Percentiles rank a stretch among this genome's conserved stretches.
Conservation (phyloP, 2,329 filamentous ascomycete species). For the Fusarium sp. region DNA sequence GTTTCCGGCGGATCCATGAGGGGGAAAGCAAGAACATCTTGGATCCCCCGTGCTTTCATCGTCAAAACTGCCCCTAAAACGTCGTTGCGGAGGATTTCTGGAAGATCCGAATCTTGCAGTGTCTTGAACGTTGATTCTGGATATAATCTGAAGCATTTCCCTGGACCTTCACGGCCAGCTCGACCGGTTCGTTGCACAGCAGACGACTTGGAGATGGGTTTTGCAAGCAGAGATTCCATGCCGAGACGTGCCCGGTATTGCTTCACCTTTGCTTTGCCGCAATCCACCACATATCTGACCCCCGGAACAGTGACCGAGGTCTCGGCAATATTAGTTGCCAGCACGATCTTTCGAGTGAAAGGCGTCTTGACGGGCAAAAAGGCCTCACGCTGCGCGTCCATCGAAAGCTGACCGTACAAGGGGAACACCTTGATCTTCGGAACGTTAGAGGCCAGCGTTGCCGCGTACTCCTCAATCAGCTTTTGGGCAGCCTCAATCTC, state of each 20-base stretch:
- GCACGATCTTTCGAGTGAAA: slow-evolving; percentile 87
- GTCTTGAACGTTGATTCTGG: slow-evolving; percentile 80
- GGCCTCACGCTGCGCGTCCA: slow-evolving; percentile 86
- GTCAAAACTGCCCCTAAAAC: slow-evolving; percentile 87
- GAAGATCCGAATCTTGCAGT: slow-evolving; percentile 80
- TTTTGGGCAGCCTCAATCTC: slow-evolving; percentile 87
- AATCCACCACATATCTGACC: slow-evolving; percentile 91
- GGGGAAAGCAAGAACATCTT: slow-evolving; percentile 85
- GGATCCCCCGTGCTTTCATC: slow-evolving; percentile 91
- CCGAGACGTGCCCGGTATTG: slow-evolving; percentile 87
- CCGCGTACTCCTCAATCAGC: slow-evolving; percentile 83
- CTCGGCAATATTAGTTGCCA: slow-evolving; percentile 98
- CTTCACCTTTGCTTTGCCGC: slow-evolving; percentile 94
- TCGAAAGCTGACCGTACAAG: slow-evolving; percentile 90
- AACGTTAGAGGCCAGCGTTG: slow-evolving; percentile 78
- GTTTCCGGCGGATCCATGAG: slow-evolving; percentile 85
- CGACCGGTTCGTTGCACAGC: slow-evolving; percentile 92
- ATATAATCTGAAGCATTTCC: slow-evolving; percentile 91
- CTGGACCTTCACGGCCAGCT: slow-evolving; percentile 91
- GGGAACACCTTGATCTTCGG: slow-evolving; percentile 81
- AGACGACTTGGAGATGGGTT: slow-evolving; percentile 92
- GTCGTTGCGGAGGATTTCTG: slow-evolving; percentile 93
- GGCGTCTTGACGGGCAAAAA: slow-evolving; percentile 80
- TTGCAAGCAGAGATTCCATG: slow-evolving; percentile 90
- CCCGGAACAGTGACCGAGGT: slow-evolving; percentile 97